Percentiles rank a stretch among this genome's conserved stretches.
These are phyloP conservation scores for Globisporangium nodosum DNA, from an alignment of 352 stramenopile genomes.

Conservation along the genomic window DNA sequence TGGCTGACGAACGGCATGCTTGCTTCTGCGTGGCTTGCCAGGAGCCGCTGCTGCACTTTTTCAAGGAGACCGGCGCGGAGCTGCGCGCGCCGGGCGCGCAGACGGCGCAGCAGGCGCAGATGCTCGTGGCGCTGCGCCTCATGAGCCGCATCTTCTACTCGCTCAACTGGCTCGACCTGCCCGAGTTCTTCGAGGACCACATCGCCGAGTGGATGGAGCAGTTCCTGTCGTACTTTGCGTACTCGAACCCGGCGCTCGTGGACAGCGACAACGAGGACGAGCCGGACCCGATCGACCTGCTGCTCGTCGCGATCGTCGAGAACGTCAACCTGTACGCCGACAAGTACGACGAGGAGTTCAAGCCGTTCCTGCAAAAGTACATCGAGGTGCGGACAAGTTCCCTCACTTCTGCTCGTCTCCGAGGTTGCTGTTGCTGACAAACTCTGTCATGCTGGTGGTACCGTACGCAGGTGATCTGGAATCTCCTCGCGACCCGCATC, in stretches of 20 bases:
- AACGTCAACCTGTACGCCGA: slow-evolving; percentile 97
- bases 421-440: not conserved
- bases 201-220: slow-evolving; percentile 95
- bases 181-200: slow-evolving; percentile 99
- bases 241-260: slow-evolving; percentile 90
- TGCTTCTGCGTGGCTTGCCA: slow-evolving; percentile 1
- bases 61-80: slow-evolving; percentile 57
- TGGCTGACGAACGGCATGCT: slow-evolving; percentile 2
- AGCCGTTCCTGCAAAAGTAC: slow-evolving; percentile 93
- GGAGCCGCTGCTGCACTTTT: slow-evolving; percentile 70
- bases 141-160: slow-evolving; percentile 98
- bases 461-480: slow-evolving; percentile 49
- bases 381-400: slow-evolving; percentile 36
- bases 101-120: slow-evolving; percentile 52
- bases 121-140: slow-evolving; percentile 83
- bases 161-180: slow-evolving; percentile 98
- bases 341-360: slow-evolving; percentile 99
- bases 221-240: slow-evolving; percentile 94
- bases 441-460: not conserved
- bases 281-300: slow-evolving; percentile 87
- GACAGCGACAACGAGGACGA: slow-evolving; percentile 92
- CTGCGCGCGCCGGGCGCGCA: slow-evolving; percentile 35
- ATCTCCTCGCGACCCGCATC: slow-evolving; percentile 65
- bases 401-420: too few species aligned
- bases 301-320: slow-evolving; percentile 95